These are phyloP conservation scores for Orbilia quercus DNA, from an alignment of 2,329 filamentous ascomycete species.

Conservation along the genomic window DNA sequence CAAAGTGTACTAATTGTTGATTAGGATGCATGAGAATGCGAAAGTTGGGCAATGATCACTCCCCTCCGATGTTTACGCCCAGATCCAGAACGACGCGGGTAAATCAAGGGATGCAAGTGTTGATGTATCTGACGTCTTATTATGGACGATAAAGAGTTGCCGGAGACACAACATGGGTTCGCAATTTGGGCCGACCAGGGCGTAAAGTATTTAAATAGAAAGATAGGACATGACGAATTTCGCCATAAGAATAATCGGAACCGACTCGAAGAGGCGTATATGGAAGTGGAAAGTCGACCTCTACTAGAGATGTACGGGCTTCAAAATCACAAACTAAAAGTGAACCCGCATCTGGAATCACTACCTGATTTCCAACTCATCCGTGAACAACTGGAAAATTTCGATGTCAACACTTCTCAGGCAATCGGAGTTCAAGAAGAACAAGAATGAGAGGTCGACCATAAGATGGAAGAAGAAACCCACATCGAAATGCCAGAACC, in stretches of 20 bases:
- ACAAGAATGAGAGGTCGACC: slow-evolving; percentile 75
- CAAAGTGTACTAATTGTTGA: neutral
- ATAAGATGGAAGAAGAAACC: slow-evolving; percentile 72
- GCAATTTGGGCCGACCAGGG: slow-evolving; percentile 74
- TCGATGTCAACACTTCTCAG: neutral
- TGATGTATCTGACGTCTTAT: slow-evolving; percentile 68
- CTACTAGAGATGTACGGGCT: slow-evolving; percentile 54
- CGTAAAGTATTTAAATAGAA: slow-evolving; percentile 63
- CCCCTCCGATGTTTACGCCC: slow-evolving; percentile 71
- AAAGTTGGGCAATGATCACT: slow-evolving; percentile 74
- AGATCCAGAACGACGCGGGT: slow-evolving; percentile 64
- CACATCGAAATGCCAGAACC: slow-evolving; percentile 67
- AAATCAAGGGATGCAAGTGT: slow-evolving; percentile 60
- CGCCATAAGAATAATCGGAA: slow-evolving; percentile 68
- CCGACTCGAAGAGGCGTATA: slow-evolving; percentile 68
- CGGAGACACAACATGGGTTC: slow-evolving; percentile 66
- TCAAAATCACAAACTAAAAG: neutral
- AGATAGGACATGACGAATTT: slow-evolving; percentile 62
- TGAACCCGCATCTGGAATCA: slow-evolving; percentile 37
- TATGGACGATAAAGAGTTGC: slow-evolving; percentile 73
- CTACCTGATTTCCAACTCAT: slow-evolving; percentile 56
- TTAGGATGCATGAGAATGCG: slow-evolving; percentile 73
- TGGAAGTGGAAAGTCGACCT: slow-evolving; percentile 54
- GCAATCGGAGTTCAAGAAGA: slow-evolving; percentile 67
- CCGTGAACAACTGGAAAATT: slow-evolving; percentile 62